phyloP scores from a whole-genome alignment of 106 monocot genomes.

The Xerophyta viscosa region DNA sequence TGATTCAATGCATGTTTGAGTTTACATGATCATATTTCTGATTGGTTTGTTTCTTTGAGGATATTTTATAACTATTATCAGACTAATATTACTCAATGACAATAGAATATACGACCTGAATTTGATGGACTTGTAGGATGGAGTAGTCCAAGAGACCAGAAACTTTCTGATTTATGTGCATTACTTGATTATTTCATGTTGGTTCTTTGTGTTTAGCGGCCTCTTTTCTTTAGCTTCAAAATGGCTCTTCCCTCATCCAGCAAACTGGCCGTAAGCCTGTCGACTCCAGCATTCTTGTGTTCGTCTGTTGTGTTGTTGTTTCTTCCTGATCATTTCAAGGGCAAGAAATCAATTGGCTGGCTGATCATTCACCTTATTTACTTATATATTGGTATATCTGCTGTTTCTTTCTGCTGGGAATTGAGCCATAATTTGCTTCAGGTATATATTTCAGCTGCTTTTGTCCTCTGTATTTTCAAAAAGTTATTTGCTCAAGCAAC shows the following conservation, averaged over 20 bases:
- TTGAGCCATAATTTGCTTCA: conserved; percentile 79
- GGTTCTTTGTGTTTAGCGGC: conserved; percentile 45
- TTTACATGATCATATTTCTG: no score
- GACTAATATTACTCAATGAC: no score
- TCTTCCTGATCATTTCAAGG: conserved; percentile 39
- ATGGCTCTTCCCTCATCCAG: conserved; percentile 54
- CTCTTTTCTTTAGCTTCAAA: conserved; percentile 90
- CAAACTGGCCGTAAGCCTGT: conserved; percentile 57
- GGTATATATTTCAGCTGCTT: conserved; percentile 42
- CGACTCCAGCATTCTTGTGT: conserved; percentile 34
- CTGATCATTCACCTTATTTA: conserved; percentile 39
- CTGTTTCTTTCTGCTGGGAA: conserved; percentile 78
- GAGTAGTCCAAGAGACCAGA: no score
- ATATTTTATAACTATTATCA: no score
- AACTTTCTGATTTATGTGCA: neutral
- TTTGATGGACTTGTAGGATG: no score
- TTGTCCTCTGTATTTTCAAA: no score
- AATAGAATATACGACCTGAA: no score
- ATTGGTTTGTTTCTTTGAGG: no score
- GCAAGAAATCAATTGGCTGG: conserved; percentile 25
- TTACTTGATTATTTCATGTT: neutral
- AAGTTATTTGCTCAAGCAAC: no score
- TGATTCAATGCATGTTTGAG: no score
- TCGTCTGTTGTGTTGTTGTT: conserved; percentile 42
- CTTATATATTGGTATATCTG: conserved; percentile 37